Base-by-base conservation (phyloP, 1,284 basidiomycete genomes). In the Cryptococcus sp. region DNA sequence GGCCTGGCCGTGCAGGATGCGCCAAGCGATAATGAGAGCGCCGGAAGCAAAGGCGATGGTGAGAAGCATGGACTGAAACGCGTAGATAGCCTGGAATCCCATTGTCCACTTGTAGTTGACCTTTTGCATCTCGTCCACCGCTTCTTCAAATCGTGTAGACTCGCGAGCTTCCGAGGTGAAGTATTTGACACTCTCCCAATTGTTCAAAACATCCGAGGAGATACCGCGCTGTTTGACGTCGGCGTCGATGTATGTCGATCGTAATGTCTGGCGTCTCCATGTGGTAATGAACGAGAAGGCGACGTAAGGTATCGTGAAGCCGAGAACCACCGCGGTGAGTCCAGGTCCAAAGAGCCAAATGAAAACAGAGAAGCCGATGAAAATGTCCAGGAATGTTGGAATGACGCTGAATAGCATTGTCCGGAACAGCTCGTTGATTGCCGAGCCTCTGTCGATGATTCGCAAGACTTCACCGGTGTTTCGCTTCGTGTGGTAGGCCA, bases 141-240 rank as follows among this genome's bases (percentile, higher is more conserved):
- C 87, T 56, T 87, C 86, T 76, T 93, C 90, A 76, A 96, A 99
- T 75, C 93, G 90, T 0, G 83, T 82, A 17, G 93, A 82, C 79
- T 99, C 94, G 71, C 88, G 89, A 56, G 84, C 84, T 78, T 99
- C 95, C 69, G 98, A 97, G 80, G 95, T 97, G 82, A 98, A 99
- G 78, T 92, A 93, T 84, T 99, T 99, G 69, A 99, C 96, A 17
- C 93, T 93, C 76, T 99, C 95, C 76, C 93, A 99, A 76, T 99
- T 99, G 74, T 97, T 93, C 54, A 99, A 81, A 0, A 93, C 92
- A 73, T 99, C 96, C n/a, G 96, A 90, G 1, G 92, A 92, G 3
- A 90, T 87, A 0, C 91, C 91, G 0, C 95, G 92, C 11, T 91
- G 93, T 70, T 89, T 89, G 78, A 98, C 94, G 70, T 99, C 96